Evolutionary conservation across 352 stramenopile genomes (phyloP), one percentile per base, ranked within the genome.

Genomic region (Pythium brassicae): DNA sequence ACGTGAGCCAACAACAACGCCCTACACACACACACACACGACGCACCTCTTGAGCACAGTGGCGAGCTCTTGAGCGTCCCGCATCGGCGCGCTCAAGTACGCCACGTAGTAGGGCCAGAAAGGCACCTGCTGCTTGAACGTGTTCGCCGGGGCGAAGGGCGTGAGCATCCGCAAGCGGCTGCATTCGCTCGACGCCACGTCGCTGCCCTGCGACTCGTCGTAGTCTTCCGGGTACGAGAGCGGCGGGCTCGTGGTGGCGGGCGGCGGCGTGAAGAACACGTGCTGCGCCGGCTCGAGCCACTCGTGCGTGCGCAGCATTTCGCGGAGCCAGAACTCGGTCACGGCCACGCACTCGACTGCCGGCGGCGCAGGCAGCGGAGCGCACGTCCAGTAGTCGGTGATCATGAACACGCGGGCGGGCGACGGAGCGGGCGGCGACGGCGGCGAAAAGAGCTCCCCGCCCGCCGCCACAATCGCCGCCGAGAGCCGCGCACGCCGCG

Each of bases 31-130:
- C 19, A 14, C 45, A 7, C 27, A 32, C 10, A 11, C 7, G 42
- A 63, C 65, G 59, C 68, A 89, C 82, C 61, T 29, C 56, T 85
- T 65, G 22, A 90, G 32, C 53, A 70, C 61, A 3, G 23, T 14
- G 2, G 57, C 23, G 19, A 92, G 65, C 12, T 84, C 77, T 0
- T 59, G 45, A 1, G 66, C 51, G 26, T 69, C 66, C 2, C 22
- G 53, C 37, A 87, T 86, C 3, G 79, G 79, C 19, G 68, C 55
- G 3, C 58, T 58, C 39, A 92, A 29, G 23, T 74, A 72, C 9
- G 69, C 68, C 14, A 83, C 62, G 35, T 79, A 58, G 51, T 90
- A 92, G 4, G 83, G 83, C 83, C 83, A 92, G n/a, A 86, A 42
- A 42, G 83, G 83, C 43, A 92, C 72, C 34, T 68, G 29, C 4